Conservation (phyloP, 345 rosid species). For the Eucalyptus guilfoylei region DNA sequence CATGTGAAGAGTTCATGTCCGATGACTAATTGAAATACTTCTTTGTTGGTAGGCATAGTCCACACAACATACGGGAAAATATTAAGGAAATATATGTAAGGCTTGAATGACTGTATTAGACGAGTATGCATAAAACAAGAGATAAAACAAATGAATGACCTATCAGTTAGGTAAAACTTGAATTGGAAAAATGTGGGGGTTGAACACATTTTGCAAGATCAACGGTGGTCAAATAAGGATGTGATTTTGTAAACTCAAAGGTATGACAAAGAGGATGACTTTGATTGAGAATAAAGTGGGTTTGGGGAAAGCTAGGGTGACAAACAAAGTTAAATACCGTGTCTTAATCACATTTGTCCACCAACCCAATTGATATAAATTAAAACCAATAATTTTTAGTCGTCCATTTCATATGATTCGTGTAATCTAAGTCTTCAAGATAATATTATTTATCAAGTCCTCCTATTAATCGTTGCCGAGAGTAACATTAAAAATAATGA, state of each 20-base stretch:
- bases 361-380: background rate
- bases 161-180: background rate
- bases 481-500: background rate
- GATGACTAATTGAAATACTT: background rate
- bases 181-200: background rate
- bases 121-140: background rate
- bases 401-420: too few species aligned
- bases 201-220: background rate
- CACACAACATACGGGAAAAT: background rate
- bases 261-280: background rate
- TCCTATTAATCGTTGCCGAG: background rate
- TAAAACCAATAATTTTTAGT: background rate
- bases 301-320: background rate
- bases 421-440: background rate
- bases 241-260: background rate
- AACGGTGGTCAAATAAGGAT: background rate
- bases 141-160: background rate
- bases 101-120: background rate
- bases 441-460: too few species aligned
- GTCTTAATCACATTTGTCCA: background rate
- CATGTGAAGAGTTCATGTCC: background rate
- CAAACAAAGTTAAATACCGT: background rate
- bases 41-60: background rate
- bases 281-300: background rate
- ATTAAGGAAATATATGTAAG: background rate